These are phyloP conservation scores for Ascochyta koolunga DNA, from an alignment of 2,329 filamentous ascomycete species.

Conservation along the genomic window DNA sequence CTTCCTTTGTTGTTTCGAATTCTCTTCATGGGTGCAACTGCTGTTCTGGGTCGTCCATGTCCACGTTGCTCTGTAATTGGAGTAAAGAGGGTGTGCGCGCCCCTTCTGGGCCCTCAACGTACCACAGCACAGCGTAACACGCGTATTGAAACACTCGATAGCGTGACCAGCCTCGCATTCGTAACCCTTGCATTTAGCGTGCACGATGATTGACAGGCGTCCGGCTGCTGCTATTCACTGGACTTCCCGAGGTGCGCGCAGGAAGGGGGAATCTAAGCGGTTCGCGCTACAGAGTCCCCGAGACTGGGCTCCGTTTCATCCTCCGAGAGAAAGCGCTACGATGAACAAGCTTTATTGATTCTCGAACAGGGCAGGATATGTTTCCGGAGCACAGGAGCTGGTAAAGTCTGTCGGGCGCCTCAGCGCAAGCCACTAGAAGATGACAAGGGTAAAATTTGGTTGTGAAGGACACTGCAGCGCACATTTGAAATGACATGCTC, in stretches of 20 bases:
- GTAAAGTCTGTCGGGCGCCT: conserved; percentile 18
- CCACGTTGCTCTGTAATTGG: not conserved
- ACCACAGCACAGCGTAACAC: conserved; percentile 8
- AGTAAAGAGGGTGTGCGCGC: not conserved
- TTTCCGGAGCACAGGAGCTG: conserved; percentile 24
- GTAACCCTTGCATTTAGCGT: conserved; percentile 6
- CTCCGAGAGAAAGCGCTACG: conserved; percentile 25
- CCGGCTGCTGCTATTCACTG: conserved; percentile 13
- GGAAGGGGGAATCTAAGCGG: conserved; percentile 15
- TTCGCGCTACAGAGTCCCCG: conserved; percentile 16
- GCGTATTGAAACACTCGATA: conserved; percentile 21
- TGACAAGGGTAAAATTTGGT: conserved; percentile 15
- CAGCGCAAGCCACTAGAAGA: conserved; percentile 4
- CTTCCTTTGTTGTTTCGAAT: conserved; percentile 1
- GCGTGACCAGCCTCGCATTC: conserved; percentile 17
- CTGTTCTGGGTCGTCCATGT: conserved; percentile 4
- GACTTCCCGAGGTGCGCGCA: conserved; percentile 6
- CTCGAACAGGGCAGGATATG: conserved; percentile 16
- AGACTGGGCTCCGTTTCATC: conserved; percentile 26
- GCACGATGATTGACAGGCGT: conserved; percentile 16
- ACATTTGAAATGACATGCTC: conserved; percentile 1
- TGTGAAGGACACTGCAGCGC: conserved; percentile 4
- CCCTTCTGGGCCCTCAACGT: conserved; percentile 6
- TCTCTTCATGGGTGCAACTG: not conserved
- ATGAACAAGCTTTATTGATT: conserved; percentile 41